These are phyloP conservation scores for Suillus occidentalis DNA, from an alignment of 768 basidiomycete genomes.

Conservation along the genomic window DNA sequence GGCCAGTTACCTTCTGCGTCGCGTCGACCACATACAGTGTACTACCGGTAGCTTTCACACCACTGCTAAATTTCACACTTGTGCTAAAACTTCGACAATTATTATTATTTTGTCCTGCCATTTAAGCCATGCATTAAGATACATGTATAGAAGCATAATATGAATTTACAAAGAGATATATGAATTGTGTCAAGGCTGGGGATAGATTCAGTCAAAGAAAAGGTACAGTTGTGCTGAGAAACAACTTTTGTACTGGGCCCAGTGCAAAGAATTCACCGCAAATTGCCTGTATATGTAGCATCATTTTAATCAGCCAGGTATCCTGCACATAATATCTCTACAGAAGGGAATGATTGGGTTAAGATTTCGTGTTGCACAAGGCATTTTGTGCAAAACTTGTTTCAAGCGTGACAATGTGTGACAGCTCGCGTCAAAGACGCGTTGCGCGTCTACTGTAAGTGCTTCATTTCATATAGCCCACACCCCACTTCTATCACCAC, in stretches of 20 bases:
- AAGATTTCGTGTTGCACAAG: too few species aligned
- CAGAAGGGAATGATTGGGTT: neutral
- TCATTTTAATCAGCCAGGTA: neutral
- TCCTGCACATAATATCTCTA: neutral
- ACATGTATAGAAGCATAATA: neutral
- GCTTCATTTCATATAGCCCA: too few species aligned
- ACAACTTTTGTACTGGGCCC: neutral
- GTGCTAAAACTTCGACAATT: neutral
- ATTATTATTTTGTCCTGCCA: neutral
- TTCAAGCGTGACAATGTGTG: too few species aligned
- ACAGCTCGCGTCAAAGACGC: too few species aligned
- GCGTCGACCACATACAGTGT: neutral
- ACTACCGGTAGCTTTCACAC: neutral
- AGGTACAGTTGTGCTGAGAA: neutral
- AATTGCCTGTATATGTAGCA: neutral
- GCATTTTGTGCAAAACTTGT: too few species aligned
- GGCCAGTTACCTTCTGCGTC: too few species aligned
- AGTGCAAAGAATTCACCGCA: neutral
- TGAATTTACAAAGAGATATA: neutral
- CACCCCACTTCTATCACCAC: too few species aligned
- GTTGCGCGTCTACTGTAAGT: too few species aligned
- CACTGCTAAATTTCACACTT: neutral
- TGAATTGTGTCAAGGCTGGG: neutral
- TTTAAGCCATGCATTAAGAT: neutral
- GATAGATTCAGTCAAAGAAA: neutral